Evolutionary conservation across 257 asterid genomes (phyloP).

Genomic region (Pogostemon cablin): DNA sequence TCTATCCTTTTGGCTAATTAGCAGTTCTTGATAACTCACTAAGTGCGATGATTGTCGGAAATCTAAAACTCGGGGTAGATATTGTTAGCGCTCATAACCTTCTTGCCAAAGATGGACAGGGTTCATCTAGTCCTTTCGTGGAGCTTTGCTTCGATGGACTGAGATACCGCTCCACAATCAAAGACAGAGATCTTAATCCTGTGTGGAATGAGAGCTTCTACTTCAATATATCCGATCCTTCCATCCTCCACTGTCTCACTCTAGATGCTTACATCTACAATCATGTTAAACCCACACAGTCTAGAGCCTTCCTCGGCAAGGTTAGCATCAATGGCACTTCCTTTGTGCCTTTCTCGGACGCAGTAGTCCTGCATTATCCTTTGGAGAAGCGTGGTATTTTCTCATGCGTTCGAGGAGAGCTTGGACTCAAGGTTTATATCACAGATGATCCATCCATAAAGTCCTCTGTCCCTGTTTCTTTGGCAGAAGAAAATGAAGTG

Average conservation of each 20-base stretch:
- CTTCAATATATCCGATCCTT: constrained; percentile 78
- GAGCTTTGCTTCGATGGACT: constrained; percentile 82
- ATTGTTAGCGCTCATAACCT: constrained; percentile 81
- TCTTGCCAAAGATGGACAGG: constrained; percentile 88
- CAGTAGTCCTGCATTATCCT: constrained; percentile 79
- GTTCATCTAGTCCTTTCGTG: constrained; percentile 80
- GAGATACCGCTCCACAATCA: constrained; percentile 68
- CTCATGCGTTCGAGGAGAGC: constrained; percentile 84
- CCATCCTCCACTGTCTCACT: constrained; percentile 53
- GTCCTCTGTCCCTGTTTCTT: constrained; percentile 52
- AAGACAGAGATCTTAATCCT: constrained; percentile 84
- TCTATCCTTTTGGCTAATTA: constrained; percentile 20
- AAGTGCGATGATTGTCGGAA: constrained; percentile 51
- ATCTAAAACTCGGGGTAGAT: constrained; percentile 81
- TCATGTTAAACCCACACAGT: constrained; percentile 44
- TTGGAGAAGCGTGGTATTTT: constrained; percentile 84
- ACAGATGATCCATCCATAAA: constrained; percentile 79
- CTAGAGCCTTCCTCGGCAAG: constrained; percentile 77
- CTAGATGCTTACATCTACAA: constrained; percentile 76
- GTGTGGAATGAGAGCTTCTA: constrained; percentile 85
- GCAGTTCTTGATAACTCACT: constrained; percentile 26
- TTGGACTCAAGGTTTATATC: constrained; percentile 78
- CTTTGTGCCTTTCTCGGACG: constrained; percentile 74
- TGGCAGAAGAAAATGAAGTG: constrained; percentile 40
- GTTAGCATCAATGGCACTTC: constrained; percentile 75